These are phyloP conservation scores for Spergularia azorica DNA, from an alignment of 179 eudicot species.

Conservation along the genomic window DNA sequence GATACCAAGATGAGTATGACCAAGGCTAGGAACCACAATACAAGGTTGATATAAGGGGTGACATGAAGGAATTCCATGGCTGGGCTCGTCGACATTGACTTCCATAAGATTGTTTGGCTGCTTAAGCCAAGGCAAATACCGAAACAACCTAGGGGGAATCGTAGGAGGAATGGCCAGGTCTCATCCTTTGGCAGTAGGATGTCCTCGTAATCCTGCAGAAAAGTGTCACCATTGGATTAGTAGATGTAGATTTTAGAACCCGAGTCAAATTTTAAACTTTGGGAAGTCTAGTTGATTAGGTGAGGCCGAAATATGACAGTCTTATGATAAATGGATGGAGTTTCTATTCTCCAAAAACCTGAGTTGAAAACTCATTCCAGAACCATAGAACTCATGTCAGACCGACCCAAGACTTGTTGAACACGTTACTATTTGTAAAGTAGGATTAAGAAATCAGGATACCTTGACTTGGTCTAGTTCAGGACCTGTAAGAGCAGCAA, in stretches of 20 bases:
- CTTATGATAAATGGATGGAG: too few species aligned
- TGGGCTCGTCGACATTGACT: conserved; percentile 52
- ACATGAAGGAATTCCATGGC: conserved; percentile 69
- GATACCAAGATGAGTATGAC: conserved; percentile 49
- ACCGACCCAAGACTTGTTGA: background rate
- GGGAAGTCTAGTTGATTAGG: too few species aligned
- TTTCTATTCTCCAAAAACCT: too few species aligned
- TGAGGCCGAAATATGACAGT: too few species aligned
- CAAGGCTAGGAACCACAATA: conserved; percentile 66
- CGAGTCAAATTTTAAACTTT: background rate
- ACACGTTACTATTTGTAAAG: background rate
- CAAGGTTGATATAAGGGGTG: conserved; percentile 63
- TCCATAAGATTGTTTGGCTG: conserved; percentile 96
- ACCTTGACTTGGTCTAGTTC: conserved; percentile 98
- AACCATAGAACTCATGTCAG: too few species aligned
- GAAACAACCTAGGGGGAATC: conserved; percentile 89
- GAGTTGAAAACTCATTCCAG: too few species aligned
- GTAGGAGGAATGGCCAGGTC: conserved; percentile 89
- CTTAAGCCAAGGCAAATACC: conserved; percentile 92
- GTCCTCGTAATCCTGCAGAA: conserved; percentile 74
- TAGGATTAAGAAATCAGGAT: conserved; percentile 9
- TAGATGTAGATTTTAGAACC: background rate
- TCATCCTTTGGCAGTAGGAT: conserved; percentile 90
- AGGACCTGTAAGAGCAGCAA: conserved; percentile 95
- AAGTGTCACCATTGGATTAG: background rate